A percentile compares a stretch with the other conserved stretches of the same genome.
Evolutionary conservation across 179 eudicot species (phyloP).

Genomic region (Amaranthus tricolor): DNA sequence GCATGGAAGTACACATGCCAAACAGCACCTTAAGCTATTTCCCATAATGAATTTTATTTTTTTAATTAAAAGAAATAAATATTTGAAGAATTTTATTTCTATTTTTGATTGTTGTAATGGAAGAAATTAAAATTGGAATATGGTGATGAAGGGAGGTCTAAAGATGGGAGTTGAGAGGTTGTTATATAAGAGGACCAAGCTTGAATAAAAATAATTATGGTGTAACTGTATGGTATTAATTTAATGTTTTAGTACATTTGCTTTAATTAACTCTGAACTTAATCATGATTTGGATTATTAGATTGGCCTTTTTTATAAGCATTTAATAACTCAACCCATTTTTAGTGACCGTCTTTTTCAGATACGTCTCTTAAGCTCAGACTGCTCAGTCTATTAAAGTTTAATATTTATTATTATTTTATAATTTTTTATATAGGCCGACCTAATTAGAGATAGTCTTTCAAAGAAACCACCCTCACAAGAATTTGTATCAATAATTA

Average conservation of each 20-base stretch:
- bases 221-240: background rate
- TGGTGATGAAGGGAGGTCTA: slow-evolving; percentile 4
- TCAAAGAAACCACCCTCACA: too few relatives aligned
- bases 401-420: too few relatives aligned
- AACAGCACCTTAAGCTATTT: slow-evolving; percentile 77
- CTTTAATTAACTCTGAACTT: background rate
- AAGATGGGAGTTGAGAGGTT: background rate
- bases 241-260: background rate
- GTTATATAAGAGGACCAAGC: slow-evolving; percentile 16
- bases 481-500: background rate
- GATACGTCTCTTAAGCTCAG: too few relatives aligned
- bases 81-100: too few relatives aligned
- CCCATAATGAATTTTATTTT: slow-evolving; percentile 33
- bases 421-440: too few relatives aligned
- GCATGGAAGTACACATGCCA: slow-evolving; percentile 85
- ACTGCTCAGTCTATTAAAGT: too few relatives aligned
- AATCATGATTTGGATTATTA: background rate
- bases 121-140: background rate
- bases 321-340: background rate
- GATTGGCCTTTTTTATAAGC: slow-evolving; percentile 3
- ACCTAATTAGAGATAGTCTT: too few relatives aligned
- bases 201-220: background rate
- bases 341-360: too few relatives aligned
- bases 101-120: background rate
- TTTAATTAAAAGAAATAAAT: background rate